phyloP scores from a whole-genome alignment of 805 yeast genomes.

The Metschnikowia arizonensis region DNA sequence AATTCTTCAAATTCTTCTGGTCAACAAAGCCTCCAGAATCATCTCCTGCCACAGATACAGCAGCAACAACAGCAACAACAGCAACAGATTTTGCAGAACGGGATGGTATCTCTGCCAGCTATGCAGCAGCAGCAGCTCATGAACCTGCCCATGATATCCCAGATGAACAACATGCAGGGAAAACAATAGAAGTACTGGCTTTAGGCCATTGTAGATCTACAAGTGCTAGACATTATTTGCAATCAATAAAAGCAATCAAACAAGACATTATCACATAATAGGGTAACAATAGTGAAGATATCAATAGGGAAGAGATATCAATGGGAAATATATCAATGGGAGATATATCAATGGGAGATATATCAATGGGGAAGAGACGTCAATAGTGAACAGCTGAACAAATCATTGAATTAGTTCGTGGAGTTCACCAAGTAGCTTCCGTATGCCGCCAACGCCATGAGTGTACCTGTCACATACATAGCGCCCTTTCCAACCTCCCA shows the following conservation, averaged over 20 bases:
- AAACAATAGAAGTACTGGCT: conserved; percentile 6
- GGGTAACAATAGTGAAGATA: too few relatives aligned
- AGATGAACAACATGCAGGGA: conserved; percentile 16
- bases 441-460: conserved; percentile 34
- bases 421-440: conserved; percentile 23
- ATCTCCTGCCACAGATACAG: conserved; percentile 3
- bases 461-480: conserved; percentile 29
- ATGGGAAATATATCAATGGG: too few relatives aligned
- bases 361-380: too few relatives aligned
- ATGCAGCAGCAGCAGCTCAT: conserved; percentile 19
- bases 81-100: conserved; percentile 8
- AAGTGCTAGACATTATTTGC: background rate
- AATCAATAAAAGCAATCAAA: conserved; percentile 1
- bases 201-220: background rate
- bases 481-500: conserved; percentile 34
- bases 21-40: conserved; percentile 3
- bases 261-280: background rate
- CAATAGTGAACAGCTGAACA: too few relatives aligned
- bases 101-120: conserved; percentile 18
- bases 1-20: background rate
- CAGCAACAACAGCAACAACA: conserved; percentile 10
- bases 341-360: too few relatives aligned
- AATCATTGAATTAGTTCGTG: too few relatives aligned
- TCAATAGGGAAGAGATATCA: too few relatives aligned
- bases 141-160: conserved; percentile 20